Evolutionary conservation across 2,329 filamentous ascomycete genomes (phyloP), one percentile per base, ranked within the genome.

Genomic region (Chaetomium sp.): DNA sequence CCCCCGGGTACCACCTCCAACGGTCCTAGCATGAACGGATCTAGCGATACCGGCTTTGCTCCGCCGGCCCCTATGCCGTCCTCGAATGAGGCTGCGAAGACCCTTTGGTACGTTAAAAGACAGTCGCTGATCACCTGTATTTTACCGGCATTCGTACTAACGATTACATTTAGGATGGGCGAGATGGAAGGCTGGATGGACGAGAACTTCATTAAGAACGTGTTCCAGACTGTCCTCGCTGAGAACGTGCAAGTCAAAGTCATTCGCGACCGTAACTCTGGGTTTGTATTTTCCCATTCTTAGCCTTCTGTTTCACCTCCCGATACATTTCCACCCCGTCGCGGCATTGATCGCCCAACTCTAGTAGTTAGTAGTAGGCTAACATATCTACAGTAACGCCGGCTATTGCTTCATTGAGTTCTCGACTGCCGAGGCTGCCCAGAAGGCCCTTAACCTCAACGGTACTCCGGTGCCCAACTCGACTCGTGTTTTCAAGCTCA

Each of bases 381-480:
- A 43, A 69, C 58, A 53, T 54, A 67, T 3, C n/a, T 6, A 1
- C 69, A 95, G 90, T 67, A 99, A 96, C 72, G 94, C 94, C 62
- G 94, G 94, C 59, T 99, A 99, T 76, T 99, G 92, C 76, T 99
- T 99, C 72, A 91, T 97, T 66, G 94, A 97, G 71, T 99, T 99
- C 67, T 69, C 82, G 55, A 86, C 79, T 64, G 80, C 91, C 8
- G 89, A 91, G 41, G 89, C 91, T 58, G 94, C 94, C 43, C 87
- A 84, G 67, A 96, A 96, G 79, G 94, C 94, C 40, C 81, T 99
- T n/a, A 79, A 79, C 47, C 79, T 97, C 49, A 97, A 96, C 71
- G 92, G 94, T 49, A 87, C 84, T 55, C 78, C 89, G 48, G 95
- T 99, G 64, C 91, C 92, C 46, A 96, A 96, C 80, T 95, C 91